These are phyloP conservation scores for Pestalotiopsis sp. DNA, from an alignment of 2,329 filamentous ascomycete genomes.

Conservation along the genomic window DNA sequence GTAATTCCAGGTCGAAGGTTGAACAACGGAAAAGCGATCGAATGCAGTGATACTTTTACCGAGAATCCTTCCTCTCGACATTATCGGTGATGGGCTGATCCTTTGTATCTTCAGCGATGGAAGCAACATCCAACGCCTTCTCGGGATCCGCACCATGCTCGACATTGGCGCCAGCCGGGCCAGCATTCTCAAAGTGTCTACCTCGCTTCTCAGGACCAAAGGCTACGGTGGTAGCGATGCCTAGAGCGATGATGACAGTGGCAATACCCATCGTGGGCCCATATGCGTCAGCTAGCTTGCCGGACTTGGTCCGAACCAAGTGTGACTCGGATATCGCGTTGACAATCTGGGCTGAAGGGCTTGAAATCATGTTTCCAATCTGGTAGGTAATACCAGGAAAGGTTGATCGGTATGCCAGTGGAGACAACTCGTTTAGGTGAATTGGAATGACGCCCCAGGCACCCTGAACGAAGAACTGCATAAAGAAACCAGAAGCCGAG, in stretches of 20 bases:
- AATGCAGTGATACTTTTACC: no score
- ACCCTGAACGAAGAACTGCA: constrained; percentile 70
- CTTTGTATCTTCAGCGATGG: constrained; percentile 21
- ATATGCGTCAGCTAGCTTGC: constrained; percentile 67
- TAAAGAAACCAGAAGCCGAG: constrained; percentile 68
- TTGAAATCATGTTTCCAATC: constrained; percentile 74
- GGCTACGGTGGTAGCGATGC: constrained; percentile 69
- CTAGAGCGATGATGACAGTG: constrained; percentile 74
- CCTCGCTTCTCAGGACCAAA: constrained; percentile 77
- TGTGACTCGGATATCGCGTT: constrained; percentile 71
- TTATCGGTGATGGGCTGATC: neutral
- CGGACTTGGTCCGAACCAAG: constrained; percentile 55
- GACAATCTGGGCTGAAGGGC: constrained; percentile 75
- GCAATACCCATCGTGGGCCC: constrained; percentile 76
- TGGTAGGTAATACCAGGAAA: constrained; percentile 76
- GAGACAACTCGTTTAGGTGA: constrained; percentile 74
- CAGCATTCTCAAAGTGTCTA: constrained; percentile 65
- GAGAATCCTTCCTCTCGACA: constrained; percentile 6
- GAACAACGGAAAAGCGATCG: no score
- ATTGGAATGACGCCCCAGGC: constrained; percentile 72
- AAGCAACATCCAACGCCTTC: constrained; percentile 25
- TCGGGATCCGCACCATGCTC: constrained; percentile 25
- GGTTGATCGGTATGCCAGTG: constrained; percentile 69
- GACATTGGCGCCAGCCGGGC: constrained; percentile 48
- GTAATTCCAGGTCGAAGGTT: no score